Conservation (phyloP, 2,329 filamentous ascomycete species). For the Keithomyces neogunnii region DNA sequence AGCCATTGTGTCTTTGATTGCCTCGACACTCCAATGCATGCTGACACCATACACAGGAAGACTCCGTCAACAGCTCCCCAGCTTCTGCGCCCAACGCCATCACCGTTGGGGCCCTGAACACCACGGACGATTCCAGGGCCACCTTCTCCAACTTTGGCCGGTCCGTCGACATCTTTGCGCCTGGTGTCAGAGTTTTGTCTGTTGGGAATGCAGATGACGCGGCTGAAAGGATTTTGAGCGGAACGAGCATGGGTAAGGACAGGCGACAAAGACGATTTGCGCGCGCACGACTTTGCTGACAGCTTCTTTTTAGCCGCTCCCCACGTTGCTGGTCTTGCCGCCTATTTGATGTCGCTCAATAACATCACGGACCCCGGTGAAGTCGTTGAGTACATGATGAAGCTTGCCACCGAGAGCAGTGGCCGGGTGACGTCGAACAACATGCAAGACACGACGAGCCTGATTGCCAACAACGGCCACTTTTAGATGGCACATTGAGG, state of each 20-base stretch:
- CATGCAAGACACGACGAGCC: constrained; percentile 33
- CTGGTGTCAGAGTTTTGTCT: constrained; percentile 36
- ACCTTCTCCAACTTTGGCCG: constrained; percentile 43
- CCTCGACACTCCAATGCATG: too few relatives aligned
- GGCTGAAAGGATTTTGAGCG: constrained; percentile 38
- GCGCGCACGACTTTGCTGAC: too few relatives aligned
- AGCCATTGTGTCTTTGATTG: too few relatives aligned
- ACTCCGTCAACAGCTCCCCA: constrained; percentile 26
- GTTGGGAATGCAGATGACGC: constrained; percentile 34
- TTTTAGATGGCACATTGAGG: neutral
- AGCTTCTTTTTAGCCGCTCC: constrained; percentile 29
- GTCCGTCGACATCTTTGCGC: constrained; percentile 41
- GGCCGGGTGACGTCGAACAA: constrained; percentile 33
- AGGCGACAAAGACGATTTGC: too few relatives aligned
- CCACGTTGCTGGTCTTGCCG: constrained; percentile 48
- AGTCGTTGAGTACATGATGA: constrained; percentile 37
- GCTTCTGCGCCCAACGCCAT: constrained; percentile 38
- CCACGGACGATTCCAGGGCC: neutral
- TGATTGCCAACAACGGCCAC: constrained; percentile 50
- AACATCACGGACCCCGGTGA: too few relatives aligned
- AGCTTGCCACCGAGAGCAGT: constrained; percentile 40
- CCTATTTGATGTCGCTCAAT: constrained; percentile 38
- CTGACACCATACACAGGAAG: constrained; percentile 13
- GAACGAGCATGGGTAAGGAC: constrained; percentile 46
- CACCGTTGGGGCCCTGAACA: constrained; percentile 43